Conservation (phyloP, 2,329 filamentous ascomycete genomes). For the Aspergillus luchuensis region DNA sequence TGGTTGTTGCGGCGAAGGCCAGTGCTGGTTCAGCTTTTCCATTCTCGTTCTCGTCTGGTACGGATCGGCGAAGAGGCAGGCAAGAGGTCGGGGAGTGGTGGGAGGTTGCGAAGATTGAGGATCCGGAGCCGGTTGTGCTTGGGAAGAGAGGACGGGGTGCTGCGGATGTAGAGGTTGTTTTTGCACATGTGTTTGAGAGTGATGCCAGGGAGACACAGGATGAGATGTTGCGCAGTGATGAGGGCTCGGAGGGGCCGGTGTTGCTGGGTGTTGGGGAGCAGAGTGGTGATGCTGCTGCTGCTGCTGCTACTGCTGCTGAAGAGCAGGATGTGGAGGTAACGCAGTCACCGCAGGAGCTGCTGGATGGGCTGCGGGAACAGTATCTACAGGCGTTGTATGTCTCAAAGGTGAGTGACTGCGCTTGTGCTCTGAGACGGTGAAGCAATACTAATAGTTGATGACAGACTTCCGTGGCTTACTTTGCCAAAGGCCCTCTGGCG, state of each 20-base stretch:
- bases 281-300: background rate
- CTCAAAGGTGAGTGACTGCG: slow-evolving; percentile 38
- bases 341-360: slow-evolving; percentile 38
- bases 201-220: background rate
- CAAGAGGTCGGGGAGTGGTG: slow-evolving; percentile 34
- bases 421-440: background rate
- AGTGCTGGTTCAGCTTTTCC: background rate
- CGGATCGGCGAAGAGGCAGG: background rate
- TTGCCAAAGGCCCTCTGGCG: slow-evolving; percentile 53
- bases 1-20: slow-evolving; percentile 42
- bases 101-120: slow-evolving; percentile 37
- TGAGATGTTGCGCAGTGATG: background rate
- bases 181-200: background rate
- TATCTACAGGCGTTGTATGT: slow-evolving; percentile 48
- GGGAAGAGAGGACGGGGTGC: slow-evolving; percentile 24
- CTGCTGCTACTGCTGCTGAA: background rate
- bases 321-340: slow-evolving; percentile 20
- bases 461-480: slow-evolving; percentile 54
- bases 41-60: background rate
- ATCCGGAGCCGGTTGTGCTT: slow-evolving; percentile 21
- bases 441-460: slow-evolving; percentile 17
- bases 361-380: slow-evolving; percentile 41
- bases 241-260: background rate
- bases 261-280: background rate
- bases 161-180: slow-evolving; percentile 3